These are phyloP conservation scores for Aureobasidium sp. DNA, from an alignment of 2,329 filamentous ascomycete species.

Conservation along the genomic window DNA sequence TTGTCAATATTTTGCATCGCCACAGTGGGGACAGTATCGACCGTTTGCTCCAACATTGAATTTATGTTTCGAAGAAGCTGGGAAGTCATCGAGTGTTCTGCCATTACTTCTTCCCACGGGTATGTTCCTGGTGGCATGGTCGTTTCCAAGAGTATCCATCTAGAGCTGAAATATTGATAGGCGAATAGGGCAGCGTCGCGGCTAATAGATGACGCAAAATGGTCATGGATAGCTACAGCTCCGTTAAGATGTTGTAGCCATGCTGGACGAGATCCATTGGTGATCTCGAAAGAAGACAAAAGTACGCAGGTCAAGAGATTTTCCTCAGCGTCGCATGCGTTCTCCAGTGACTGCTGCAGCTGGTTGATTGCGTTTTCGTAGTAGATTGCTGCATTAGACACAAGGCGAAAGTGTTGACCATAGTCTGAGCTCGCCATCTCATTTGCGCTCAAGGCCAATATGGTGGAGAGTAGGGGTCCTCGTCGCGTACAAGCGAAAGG, in stretches of 20 bases:
- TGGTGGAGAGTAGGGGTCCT: not conserved
- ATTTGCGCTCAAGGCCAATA: not conserved
- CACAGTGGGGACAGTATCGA: not conserved
- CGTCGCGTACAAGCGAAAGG: not conserved
- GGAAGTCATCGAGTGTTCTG: not conserved
- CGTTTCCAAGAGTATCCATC: constrained; percentile 2
- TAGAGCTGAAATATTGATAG: not conserved
- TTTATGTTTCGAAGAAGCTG: not conserved
- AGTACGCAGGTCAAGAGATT: not conserved
- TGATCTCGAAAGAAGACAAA: not conserved
- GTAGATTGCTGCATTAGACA: not conserved
- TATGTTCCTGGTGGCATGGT: constrained; percentile 7
- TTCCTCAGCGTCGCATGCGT: not conserved
- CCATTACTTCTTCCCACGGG: not conserved
- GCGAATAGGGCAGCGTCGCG: not conserved
- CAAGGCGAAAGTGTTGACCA: not conserved
- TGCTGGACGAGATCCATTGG: not conserved
- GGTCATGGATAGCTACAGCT: not conserved
- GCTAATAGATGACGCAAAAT: not conserved
- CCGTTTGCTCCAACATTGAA: not conserved
- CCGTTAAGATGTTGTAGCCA: constrained; percentile 6
- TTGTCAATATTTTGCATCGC: constrained; percentile 1
- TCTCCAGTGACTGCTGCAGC: not conserved
- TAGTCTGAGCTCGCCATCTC: not conserved
- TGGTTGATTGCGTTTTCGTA: not conserved